phyloP scores from a whole-genome alignment of 192 early-diverging fungal species.

The Coemansia sp. region DNA sequence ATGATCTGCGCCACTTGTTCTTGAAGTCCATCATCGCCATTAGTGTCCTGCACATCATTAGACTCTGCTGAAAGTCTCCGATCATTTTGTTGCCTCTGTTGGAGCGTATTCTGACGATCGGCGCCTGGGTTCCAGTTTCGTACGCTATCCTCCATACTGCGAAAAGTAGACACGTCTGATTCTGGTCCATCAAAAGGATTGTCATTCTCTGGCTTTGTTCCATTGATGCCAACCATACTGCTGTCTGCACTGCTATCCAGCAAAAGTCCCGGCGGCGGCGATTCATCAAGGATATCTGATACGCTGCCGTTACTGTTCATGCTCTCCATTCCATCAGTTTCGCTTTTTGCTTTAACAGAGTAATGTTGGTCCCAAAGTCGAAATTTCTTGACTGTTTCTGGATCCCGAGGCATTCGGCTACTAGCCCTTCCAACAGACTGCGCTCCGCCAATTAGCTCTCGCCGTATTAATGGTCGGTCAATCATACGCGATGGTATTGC shows the following conservation, averaged over 20 bases:
- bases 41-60: no score
- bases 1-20: conserved; percentile 18
- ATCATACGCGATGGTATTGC: conserved; percentile 1
- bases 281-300: conserved; percentile 22
- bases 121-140: neutral
- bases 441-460: neutral
- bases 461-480: neutral
- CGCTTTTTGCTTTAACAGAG: neutral
- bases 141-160: conserved; percentile 6
- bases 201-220: neutral
- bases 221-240: neutral
- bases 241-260: neutral
- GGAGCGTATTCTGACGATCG: neutral
- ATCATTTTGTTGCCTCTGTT: no score
- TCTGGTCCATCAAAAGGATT: conserved; percentile 1
- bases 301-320: neutral
- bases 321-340: no score
- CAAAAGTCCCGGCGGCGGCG: conserved; percentile 26
- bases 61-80: no score
- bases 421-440: neutral
- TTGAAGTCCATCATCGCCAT: neutral
- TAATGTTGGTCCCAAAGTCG: conserved; percentile 42
- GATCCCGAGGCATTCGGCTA: conserved; percentile 7
- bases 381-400: conserved; percentile 30
- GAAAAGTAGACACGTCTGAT: neutral